A percentile compares a stretch with the other conserved stretches of the same genome.
Evolutionary conservation across 768 basidiomycete species (phyloP).

Genomic region (Leccinellum luteum): DNA sequence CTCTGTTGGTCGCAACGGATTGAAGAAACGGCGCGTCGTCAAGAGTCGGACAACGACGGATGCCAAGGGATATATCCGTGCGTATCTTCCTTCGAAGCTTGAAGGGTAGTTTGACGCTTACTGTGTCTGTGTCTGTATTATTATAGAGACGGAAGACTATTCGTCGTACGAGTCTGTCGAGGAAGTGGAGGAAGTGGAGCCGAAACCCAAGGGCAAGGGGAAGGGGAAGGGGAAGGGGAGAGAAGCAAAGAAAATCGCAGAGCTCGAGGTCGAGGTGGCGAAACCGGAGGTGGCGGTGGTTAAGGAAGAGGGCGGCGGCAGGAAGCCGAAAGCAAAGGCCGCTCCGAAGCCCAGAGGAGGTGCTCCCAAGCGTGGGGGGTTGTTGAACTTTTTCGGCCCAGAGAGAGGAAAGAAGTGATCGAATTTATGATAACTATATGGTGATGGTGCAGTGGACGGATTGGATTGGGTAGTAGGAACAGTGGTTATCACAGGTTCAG

Average conservation of each 20-base stretch:
- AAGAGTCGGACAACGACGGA: slow-evolving; percentile 57
- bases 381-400: slow-evolving; percentile 34
- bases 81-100: slow-evolving; percentile 17
- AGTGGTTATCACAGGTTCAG: slow-evolving; percentile 24
- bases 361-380: slow-evolving; percentile 25
- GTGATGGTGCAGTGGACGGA: not conserved
- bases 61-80: slow-evolving; percentile 74
- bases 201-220: slow-evolving; percentile 23
- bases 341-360: slow-evolving; percentile 17
- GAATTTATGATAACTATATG: not conserved
- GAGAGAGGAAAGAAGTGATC: slow-evolving; percentile 29
- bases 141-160: slow-evolving; percentile 70
- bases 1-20: slow-evolving; percentile 76
- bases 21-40: slow-evolving; percentile 67
- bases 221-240: slow-evolving; percentile 19
- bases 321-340: slow-evolving; percentile 19
- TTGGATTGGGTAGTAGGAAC: not conserved
- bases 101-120: not conserved
- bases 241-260: slow-evolving; percentile 17
- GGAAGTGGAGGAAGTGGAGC: slow-evolving; percentile 38
- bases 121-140: not conserved
- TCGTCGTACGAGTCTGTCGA: slow-evolving; percentile 80
- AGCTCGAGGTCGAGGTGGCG: slow-evolving; percentile 18
- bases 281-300: slow-evolving; percentile 2
- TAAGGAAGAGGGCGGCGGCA: slow-evolving; percentile 16